Base-by-base conservation (phyloP, 2,329 filamentous ascomycete species). In the Ophiostoma fasciatum region DNA sequence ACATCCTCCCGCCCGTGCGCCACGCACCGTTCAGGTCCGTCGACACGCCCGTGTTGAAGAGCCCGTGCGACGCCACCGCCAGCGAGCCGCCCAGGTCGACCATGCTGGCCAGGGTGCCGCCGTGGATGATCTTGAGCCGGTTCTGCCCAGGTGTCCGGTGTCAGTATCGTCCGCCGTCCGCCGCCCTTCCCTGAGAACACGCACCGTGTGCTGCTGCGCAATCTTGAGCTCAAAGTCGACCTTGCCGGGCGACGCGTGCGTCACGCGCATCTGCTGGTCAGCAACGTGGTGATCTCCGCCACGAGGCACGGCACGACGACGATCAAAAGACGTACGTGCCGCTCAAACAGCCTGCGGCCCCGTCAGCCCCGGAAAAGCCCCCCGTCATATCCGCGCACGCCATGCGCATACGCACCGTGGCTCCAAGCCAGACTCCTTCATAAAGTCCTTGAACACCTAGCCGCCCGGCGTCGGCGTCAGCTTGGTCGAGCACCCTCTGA, bases 401-500 rank as follows among this genome's bases (percentile, higher is more conserved):
- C n/a, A n/a, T n/a, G n/a, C n/a, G 1, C 21, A 25, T 18, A 52
- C 60, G 49, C 52, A 93, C 87, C 82, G 81, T 54, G 84, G 84
- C 56, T 94, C 88, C 15, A 96, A 61, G 7, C 87, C 87, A 5
- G 85, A 94, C 45, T 83, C 81, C 46, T 72, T 71, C 61, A 82
- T 74, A 57, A 94, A 94, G 2, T 82, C 87, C 54, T 81, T 79
- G 64, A 84, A 71, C 31, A 92, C 83, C 83, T 90, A 40, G 42
- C 28, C 37, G 40, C 9, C 12, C 10, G 19, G 11, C 9, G 11
- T 23, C 4, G 13, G n/a, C 33, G 19, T 22, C 21, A 32, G 15
- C 13, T n/a, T 17, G 21, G 15, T 26, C 23, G 21, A 22, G 9
- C 27, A 17, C 15, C 27, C 11, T 11, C 13, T 5, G 5, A 27